Base-by-base conservation (phyloP, 305 asterid genomes). In the Fraxinus dipetala region DNA sequence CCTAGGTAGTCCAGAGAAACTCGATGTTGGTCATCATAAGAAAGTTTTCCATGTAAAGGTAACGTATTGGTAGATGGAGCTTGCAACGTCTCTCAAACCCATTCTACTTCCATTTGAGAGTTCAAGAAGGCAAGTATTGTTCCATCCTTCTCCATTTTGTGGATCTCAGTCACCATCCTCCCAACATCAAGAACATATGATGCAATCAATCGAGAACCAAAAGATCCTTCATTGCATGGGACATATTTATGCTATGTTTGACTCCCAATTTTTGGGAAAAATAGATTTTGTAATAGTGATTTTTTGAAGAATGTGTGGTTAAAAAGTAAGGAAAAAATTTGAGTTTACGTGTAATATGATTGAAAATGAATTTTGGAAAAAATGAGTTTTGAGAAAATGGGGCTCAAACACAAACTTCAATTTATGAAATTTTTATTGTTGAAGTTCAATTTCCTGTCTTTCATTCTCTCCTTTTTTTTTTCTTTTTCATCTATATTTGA, bases 61-160 rank as follows among this genome's bases (percentile, higher is more conserved):
- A 95, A 87, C 10, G 85, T 91, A 77, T 85, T 77, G 20, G 96
- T 95, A 78, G 91, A 88, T 28, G 87, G 80, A 54, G 84, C 85
- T 31, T 82, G 88, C 84, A 93, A 91, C 77, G 88, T 92, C 86
- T 91, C 97, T 85, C 97, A 91, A 76, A 97, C 98, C 93, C 93
- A 93, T 84, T 95, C 99, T 40, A 95, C 97, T 88, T 95, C 99
- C 86, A 86, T 87, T 85, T 92, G 97, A 77, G 99, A 95, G 63
- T 98, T 95, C 94, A 95, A 87, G 90, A 95, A 95, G 81, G 99
- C 96, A 81, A 95, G 95, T 70, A 93, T 88, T 38, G 95, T 90
- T 70, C 99, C 98, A 69, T 89, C 96, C 84, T 81, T 83, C 88
- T 93, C 91, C 3, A 79, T 91, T 84, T 63, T 84, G 85, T 88